phyloP scores from a whole-genome alignment of 768 basidiomycete species.

The Pisolithus orientalis region DNA sequence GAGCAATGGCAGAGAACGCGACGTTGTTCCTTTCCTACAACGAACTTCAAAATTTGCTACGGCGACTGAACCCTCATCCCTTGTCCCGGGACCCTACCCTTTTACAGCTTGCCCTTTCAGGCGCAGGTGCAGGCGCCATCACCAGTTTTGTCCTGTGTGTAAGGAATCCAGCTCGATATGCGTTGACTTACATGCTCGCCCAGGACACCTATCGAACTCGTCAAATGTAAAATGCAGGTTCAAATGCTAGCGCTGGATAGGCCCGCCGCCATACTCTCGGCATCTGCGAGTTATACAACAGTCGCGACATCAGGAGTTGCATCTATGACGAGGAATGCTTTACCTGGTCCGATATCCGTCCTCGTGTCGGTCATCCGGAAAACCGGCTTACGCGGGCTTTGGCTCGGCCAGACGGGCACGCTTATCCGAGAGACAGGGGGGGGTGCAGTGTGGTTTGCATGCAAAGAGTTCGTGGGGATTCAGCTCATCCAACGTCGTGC shows the following conservation, averaged over 20 bases:
- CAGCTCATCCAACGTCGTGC: constrained; percentile 50
- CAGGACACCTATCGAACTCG: constrained; percentile 89
- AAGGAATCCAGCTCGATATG: background rate
- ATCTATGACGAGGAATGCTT: constrained; percentile 16
- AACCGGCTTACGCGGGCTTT: constrained; percentile 79
- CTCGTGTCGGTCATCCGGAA: constrained; percentile 55
- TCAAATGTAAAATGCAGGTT: constrained; percentile 98
- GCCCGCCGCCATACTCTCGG: constrained; percentile 12
- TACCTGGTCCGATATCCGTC: constrained; percentile 73
- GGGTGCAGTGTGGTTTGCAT: constrained; percentile 83
- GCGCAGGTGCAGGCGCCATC: constrained; percentile 79
- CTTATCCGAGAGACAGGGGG: constrained; percentile 92
- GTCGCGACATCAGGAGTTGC: constrained; percentile 5
- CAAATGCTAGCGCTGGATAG: constrained; percentile 58
- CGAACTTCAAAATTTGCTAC: constrained; percentile 61
- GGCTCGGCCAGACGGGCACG: constrained; percentile 94
- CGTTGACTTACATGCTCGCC: background rate
- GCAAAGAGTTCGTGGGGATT: constrained; percentile 72
- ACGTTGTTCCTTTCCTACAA: constrained; percentile 82
- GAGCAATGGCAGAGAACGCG: constrained; percentile 91
- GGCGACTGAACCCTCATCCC: constrained; percentile 32
- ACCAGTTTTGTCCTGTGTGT: constrained; percentile 86
- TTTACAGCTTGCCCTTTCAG: constrained; percentile 70
- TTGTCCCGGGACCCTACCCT: constrained; percentile 44
- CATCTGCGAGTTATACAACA: constrained; percentile 10